Evolutionary conservation across 2,329 filamentous ascomycete genomes (phyloP), one percentile per base, ranked within the genome.

Genomic region (Verticillium dahliae): DNA sequence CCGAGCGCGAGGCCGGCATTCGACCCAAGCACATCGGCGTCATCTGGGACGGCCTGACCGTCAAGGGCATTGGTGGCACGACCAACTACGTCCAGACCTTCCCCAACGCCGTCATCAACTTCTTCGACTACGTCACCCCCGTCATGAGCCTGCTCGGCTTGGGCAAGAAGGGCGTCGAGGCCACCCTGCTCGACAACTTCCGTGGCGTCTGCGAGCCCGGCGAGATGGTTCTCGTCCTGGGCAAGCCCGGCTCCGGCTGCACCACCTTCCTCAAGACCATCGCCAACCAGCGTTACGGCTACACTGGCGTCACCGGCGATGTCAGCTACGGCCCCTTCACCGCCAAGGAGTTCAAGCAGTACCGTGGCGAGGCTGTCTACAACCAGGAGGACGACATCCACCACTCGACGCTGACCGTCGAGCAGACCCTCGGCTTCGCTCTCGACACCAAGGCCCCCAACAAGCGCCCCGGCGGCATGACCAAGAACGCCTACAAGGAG

Each of bases 351-450:
- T 94, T 96, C 66, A 84, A 89, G 69, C 79, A 83, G 58, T 96
- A 91, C 72, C 84, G 91, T 35, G 91, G 91, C 58, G 91, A 96
- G 75, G 88, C 90, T 0, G 88, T 94, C 4, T 96, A 96, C 77
- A 94, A 92, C 69, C 87, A 90, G 67, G 90, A 94, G 72, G 91
- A 96, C 66, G 92, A 97, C 67, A 81, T 94, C 27, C 92, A 97
- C 68, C 88, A 92, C 67, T 85, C 92, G 0, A 95, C 91, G 0
- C 80, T 97, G 31, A 95, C 92, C 0, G 93, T 97, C 2, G 89
- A 90, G 60, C 91, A 97, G 72, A 97, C 93, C 0, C 82, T 97
- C 0, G 87, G 85, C 0, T 97, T 97, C 70, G 92, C 92, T 0
- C 78, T 96, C 3, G 90, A 95, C 69, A 90, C 88, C 37, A 96